These are phyloP conservation scores for Lasiodiplodia gonubiensis DNA, from an alignment of 2,329 filamentous ascomycete species.

Conservation along the genomic window DNA sequence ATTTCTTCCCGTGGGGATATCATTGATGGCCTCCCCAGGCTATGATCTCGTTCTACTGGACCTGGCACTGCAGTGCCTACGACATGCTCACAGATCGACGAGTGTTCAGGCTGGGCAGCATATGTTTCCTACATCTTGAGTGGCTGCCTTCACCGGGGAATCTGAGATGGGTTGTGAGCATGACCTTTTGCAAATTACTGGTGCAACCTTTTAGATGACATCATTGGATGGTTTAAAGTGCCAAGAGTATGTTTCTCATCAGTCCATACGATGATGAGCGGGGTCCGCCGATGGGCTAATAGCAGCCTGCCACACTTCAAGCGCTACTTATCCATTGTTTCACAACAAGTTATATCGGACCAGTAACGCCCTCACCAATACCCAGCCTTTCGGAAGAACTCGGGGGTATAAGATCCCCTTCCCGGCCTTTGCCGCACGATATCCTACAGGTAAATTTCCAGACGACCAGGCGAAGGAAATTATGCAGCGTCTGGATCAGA, in stretches of 20 bases:
- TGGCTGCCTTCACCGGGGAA: not conserved
- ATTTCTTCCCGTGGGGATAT: constrained; percentile 23
- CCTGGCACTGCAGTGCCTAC: not conserved
- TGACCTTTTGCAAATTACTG: not conserved
- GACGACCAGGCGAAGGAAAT: not conserved
- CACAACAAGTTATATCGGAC: not conserved
- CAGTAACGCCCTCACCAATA: not conserved
- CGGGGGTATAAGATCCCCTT: no score
- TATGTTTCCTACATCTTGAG: not conserved
- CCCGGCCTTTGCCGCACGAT: no score
- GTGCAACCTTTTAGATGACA: not conserved
- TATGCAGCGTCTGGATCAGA: not conserved
- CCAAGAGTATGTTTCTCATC: not conserved
- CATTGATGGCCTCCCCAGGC: constrained; percentile 22
- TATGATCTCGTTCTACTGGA: constrained; percentile 11
- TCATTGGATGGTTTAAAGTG: not conserved
- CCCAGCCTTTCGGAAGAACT: not conserved
- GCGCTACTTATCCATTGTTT: not conserved
- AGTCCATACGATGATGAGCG: not conserved
- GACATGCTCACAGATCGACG: not conserved
- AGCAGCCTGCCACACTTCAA: not conserved
- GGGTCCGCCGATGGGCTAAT: not conserved
- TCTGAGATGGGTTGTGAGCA: not conserved
- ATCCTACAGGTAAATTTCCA: no score
- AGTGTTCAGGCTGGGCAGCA: not conserved